A percentile compares a stretch with the other conserved stretches of the same genome.
These are phyloP conservation scores for Peniophora sp. DNA, from an alignment of 1,284 basidiomycete genomes.

Conservation along the genomic window DNA sequence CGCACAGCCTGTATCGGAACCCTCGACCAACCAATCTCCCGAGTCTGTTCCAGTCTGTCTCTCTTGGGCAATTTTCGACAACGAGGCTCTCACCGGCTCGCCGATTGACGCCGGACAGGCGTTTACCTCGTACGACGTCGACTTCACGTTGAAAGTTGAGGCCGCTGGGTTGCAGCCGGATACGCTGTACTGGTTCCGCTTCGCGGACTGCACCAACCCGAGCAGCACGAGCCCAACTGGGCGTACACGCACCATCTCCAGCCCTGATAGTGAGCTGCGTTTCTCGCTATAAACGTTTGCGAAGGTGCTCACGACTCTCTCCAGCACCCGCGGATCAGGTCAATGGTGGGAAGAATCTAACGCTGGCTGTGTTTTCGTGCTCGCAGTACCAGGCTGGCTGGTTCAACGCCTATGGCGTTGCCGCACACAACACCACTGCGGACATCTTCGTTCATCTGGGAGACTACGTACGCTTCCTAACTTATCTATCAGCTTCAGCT, in stretches of 20 bases:
- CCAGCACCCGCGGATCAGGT: conserved; percentile 41
- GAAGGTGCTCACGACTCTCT: background rate
- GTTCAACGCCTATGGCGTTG: conserved; percentile 63
- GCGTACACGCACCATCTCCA: conserved; percentile 40
- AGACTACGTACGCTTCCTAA: conserved; percentile 41
- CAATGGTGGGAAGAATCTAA: conserved; percentile 47
- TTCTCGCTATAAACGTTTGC: too few species aligned
- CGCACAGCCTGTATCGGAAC: conserved; percentile 29
- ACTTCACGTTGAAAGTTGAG: conserved; percentile 61
- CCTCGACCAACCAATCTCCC: conserved; percentile 36
- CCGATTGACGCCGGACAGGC: conserved; percentile 41
- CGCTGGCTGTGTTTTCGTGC: conserved; percentile 54
- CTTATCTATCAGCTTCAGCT: background rate
- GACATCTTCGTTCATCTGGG: conserved; percentile 61
- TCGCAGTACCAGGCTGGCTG: conserved; percentile 52
- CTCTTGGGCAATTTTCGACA: conserved; percentile 38
- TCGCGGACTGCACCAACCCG: conserved; percentile 48
- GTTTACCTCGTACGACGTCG: conserved; percentile 57
- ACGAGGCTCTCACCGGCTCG: conserved; percentile 26
- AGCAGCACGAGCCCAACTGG: conserved; percentile 39
- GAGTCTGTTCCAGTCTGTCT: conserved; percentile 45
- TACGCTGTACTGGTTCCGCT: conserved; percentile 54
- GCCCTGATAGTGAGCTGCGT: conserved; percentile 32
- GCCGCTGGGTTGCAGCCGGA: conserved; percentile 44
- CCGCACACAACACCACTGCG: conserved; percentile 46